Conservation (phyloP, 2,329 filamentous ascomycete species). For the Colletotrichum costaricense region DNA sequence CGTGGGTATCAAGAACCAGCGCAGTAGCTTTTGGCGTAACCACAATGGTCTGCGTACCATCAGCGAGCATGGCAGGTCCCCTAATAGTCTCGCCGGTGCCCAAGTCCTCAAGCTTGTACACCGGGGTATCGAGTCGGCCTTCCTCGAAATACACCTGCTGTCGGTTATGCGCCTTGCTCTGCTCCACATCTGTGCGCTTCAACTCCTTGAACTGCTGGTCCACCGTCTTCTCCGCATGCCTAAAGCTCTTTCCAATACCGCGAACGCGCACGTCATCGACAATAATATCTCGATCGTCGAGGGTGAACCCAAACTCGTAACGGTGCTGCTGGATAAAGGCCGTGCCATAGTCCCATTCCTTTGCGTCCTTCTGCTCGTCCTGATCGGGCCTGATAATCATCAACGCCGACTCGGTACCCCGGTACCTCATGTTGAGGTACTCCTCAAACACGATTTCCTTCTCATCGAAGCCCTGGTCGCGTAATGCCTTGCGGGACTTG, state of each 20-base stretch:
- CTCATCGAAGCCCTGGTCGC: slow-evolving; percentile 82
- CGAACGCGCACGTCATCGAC: slow-evolving; percentile 90
- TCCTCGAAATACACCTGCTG: slow-evolving; percentile 84
- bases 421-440: slow-evolving; percentile 93
- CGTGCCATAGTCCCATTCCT: slow-evolving; percentile 83
- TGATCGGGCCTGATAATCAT: slow-evolving; percentile 84
- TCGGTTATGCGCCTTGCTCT: slow-evolving; percentile 72
- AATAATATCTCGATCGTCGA: slow-evolving; percentile 86
- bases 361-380: slow-evolving; percentile 68
- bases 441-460: slow-evolving; percentile 85
- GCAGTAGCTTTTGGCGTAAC: slow-evolving; percentile 84
- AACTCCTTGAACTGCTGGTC: slow-evolving; percentile 84
- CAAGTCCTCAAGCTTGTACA: slow-evolving; percentile 85
- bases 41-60: slow-evolving; percentile 91
- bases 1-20: slow-evolving; percentile 84
- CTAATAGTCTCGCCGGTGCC: slow-evolving; percentile 76
- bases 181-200: slow-evolving; percentile 66
- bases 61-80: slow-evolving; percentile 88
- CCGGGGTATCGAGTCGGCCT: slow-evolving; percentile 79
- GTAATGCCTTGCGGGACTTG: slow-evolving; percentile 75
- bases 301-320: slow-evolving; percentile 92
- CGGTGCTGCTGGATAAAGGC: slow-evolving; percentile 90
- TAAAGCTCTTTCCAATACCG: slow-evolving; percentile 89
- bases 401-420: slow-evolving; percentile 88
- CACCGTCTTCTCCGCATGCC: slow-evolving; percentile 82